A percentile compares a stretch with the other conserved stretches of the same genome.
Evolutionary conservation across 345 rosid species (phyloP).

Genomic region (Ailanthus altissimus): DNA sequence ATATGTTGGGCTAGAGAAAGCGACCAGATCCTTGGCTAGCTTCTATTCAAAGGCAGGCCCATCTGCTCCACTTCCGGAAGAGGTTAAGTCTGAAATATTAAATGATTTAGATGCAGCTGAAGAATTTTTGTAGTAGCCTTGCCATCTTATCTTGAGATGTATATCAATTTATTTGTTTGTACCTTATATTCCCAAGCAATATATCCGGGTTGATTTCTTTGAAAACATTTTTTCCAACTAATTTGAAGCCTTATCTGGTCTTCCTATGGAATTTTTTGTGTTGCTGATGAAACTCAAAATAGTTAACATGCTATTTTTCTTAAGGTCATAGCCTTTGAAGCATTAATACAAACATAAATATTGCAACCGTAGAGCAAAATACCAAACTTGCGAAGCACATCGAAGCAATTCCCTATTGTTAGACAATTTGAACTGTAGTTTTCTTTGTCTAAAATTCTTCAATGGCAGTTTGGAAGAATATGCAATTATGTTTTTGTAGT

Average conservation of each 20-base stretch:
- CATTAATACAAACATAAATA: no score
- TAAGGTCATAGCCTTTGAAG: no score
- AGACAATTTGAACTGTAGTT: no score
- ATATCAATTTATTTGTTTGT: neutral
- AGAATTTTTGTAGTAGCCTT: constrained; percentile 56
- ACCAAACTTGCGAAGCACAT: no score
- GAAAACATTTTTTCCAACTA: neutral
- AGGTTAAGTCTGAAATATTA: constrained; percentile 63
- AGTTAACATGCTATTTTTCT: no score
- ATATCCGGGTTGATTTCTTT: neutral
- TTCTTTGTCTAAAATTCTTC: no score
- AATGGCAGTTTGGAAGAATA: no score
- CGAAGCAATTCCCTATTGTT: no score
- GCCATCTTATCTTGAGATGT: neutral
- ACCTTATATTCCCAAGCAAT: neutral
- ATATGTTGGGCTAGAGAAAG: constrained; percentile 73
- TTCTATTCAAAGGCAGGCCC: constrained; percentile 93
- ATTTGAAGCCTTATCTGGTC: neutral
- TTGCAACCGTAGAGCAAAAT: no score
- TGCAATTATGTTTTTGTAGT: no score
- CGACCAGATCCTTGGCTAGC: constrained; percentile 63
- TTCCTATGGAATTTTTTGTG: neutral
- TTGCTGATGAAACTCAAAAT: no score
- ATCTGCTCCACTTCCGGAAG: constrained; percentile 75
- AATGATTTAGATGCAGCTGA: constrained; percentile 58